These are phyloP conservation scores for Paraurostyla sp. DNA, from an alignment of 73 alveolate genomes.

Conservation along the genomic window DNA sequence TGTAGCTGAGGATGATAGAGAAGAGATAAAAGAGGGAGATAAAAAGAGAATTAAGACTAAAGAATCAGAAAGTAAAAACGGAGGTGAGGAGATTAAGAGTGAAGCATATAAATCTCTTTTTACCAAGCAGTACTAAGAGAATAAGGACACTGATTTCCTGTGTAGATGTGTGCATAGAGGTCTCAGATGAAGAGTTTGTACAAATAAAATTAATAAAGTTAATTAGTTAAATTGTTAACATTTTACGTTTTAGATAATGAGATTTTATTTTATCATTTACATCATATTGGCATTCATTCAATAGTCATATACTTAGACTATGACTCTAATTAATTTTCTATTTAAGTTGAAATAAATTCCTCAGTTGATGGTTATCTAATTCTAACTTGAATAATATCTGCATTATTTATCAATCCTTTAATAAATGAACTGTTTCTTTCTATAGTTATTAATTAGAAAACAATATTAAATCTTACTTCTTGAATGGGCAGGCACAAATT, in stretches of 20 bases:
- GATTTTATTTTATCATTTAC: no score
- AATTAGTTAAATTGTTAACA: no score
- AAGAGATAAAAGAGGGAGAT: not conserved
- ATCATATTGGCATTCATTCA: not conserved
- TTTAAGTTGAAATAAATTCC: conserved; percentile 7
- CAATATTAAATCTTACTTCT: not conserved
- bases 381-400: not conserved
- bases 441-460: not conserved
- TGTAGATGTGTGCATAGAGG: conserved; percentile 54
- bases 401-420: not conserved
- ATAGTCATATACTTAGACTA: not conserved
- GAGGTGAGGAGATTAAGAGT: conserved; percentile 31
- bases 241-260: no score
- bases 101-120: conserved; percentile 58
- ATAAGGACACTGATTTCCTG: conserved; percentile 63
- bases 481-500: conserved; percentile 4
- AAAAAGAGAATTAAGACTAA: not conserved
- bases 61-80: not conserved
- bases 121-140: conserved; percentile 27
- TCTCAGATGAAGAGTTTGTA: not conserved
- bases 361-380: conserved; percentile 18
- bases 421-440: not conserved
- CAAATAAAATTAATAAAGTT: no score
- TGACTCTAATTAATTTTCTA: not conserved
- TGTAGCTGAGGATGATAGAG: not conserved